Base-by-base conservation (phyloP, 2,329 filamentous ascomycete genomes). In the Chrysoporthe deuterocubensis region DNA sequence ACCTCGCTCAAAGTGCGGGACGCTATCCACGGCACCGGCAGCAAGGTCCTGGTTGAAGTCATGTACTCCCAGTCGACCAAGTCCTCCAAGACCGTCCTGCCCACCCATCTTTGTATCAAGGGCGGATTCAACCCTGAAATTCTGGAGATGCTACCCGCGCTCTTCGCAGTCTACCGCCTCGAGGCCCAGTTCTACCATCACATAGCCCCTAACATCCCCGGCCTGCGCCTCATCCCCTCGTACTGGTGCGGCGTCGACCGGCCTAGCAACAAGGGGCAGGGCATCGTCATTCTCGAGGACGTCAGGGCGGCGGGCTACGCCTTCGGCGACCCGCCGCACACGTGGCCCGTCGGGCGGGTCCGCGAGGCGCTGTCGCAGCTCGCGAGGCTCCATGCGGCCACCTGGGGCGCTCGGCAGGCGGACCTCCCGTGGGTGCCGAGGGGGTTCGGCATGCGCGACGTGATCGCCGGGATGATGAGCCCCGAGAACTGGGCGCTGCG, bases 321-420 rank as follows among this genome's bases (percentile, higher is more conserved):
- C 0, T 69, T 67, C 21, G 61, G 48, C n/a, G 64, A 43, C 52
- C 64, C 64, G 43, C 56, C 67, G 61, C 65, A 9, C 13, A 40
- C 68, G 14, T 70, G 62, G 65, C 66, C 68, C 4, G 68, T 58
- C 34, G 34, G 4, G 37, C 50, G 61, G 11, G 64, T 69, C 43
- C 42, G 56, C 11, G 44, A 46, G 40, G 79, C 78, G 7, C 78
- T 78, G 21, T 75, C 77, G 65, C 79, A 82, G 72, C 71, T 83
- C 21, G 80, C 80, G 0, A 75, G 75, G 14, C 73, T 82, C 14
- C 81, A 82, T 67, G 79, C 79, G 1, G 73, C 76, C 61, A 80
- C 75, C 66, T 82, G 78, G 78, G 78, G 77, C n/a, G 67, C 71
- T 60, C 68, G 66, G 5, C 69, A 75, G 34, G 72, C 75, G 7